phyloP scores from a whole-genome alignment of 129 eudicot genomes.

The Heracleum sosnowskyi region DNA sequence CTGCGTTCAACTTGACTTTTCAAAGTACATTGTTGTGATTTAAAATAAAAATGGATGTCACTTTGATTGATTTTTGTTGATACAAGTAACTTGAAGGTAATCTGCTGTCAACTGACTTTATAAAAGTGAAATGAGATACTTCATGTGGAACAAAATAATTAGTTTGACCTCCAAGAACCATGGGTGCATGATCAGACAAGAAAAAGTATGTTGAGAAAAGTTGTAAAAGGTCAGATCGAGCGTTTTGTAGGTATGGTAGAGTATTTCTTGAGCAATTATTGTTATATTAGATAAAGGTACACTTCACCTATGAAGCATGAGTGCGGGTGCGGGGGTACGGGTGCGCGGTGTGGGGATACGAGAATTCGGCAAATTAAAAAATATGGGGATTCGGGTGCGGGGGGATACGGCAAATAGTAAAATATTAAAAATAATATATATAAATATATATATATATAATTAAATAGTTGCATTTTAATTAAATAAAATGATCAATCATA shows the following conservation, averaged over 20 bases:
- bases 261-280: background rate
- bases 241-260: background rate
- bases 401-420: too few species aligned
- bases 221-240: background rate
- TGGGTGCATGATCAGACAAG: background rate
- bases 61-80: background rate
- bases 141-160: background rate
- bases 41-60: background rate
- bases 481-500: too few species aligned
- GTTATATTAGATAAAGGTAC: background rate
- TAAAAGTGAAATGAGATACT: background rate
- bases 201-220: background rate
- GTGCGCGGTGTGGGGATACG: too few species aligned
- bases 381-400: too few species aligned
- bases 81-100: background rate
- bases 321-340: too few species aligned
- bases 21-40: background rate
- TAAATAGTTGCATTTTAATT: too few species aligned
- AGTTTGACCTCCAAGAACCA: background rate
- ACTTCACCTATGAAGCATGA: too few species aligned
- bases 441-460: too few species aligned
- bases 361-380: too few species aligned
- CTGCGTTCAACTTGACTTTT: background rate
- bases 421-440: too few species aligned
- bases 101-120: background rate